A percentile compares a stretch with the other conserved stretches of the same genome.
Evolutionary conservation across 2,329 filamentous ascomycete genomes (phyloP).

Genomic region (Hypoxylon rubiginosum): DNA sequence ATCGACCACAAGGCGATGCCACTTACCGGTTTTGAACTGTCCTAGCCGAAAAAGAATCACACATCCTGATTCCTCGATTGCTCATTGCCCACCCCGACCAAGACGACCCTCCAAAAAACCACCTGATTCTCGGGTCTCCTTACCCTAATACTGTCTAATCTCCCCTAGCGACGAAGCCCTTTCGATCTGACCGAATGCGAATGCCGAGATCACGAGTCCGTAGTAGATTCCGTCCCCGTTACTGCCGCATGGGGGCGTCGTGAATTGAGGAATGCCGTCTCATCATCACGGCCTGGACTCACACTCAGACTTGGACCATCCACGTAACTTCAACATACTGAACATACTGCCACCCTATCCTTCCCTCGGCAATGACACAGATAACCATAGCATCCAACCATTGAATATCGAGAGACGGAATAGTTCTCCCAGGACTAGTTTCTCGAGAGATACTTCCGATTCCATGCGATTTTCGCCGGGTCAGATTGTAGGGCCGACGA

Average conservation of each 20-base stretch:
- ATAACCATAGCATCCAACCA: conserved; percentile 14
- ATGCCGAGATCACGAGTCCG: conserved; percentile 51
- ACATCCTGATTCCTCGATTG: conserved; percentile 34
- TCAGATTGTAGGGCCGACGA: conserved; percentile 37
- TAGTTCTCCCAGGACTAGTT: conserved; percentile 30
- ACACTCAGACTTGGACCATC: conserved; percentile 43
- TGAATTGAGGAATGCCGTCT: conserved; percentile 53
- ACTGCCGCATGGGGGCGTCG: conserved; percentile 47
- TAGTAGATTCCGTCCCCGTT: conserved; percentile 47
- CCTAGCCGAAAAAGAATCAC: conserved; percentile 43
- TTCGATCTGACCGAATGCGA: conserved; percentile 41
- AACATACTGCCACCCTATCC: conserved; percentile 31
- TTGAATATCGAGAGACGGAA: conserved; percentile 36
- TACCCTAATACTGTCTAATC: conserved; percentile 24
- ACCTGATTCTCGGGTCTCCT: conserved; percentile 28
- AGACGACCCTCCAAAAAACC: conserved; percentile 33
- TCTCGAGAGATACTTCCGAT: conserved; percentile 34
- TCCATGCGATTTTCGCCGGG: conserved; percentile 38
- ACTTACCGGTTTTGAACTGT: conserved; percentile 45
- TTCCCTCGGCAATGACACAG: conserved; percentile 34
- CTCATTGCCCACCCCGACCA: conserved; percentile 35
- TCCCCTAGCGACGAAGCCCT: conserved; percentile 13
- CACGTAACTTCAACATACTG: conserved; percentile 40
- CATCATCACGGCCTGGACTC: conserved; percentile 43
- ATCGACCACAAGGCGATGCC: conserved; percentile 43